These are phyloP conservation scores for Russula lepida DNA, from an alignment of 768 basidiomycete species.

Conservation along the genomic window DNA sequence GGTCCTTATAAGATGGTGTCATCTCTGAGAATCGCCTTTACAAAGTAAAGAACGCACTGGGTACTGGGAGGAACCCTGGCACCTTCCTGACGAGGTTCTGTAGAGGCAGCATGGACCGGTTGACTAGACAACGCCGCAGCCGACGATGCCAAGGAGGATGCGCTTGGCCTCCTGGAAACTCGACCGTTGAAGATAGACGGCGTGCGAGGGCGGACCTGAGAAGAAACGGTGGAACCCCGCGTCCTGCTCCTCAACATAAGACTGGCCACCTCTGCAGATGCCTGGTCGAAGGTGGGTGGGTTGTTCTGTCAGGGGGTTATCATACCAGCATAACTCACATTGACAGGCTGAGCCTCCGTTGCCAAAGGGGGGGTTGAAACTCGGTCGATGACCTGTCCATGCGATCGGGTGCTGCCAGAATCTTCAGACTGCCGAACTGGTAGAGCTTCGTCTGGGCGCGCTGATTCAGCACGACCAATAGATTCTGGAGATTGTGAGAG, in stretches of 20 bases:
- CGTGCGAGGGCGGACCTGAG: slow-evolving; percentile 17
- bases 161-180: slow-evolving; percentile 15
- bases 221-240: slow-evolving; percentile 19
- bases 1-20: neutral
- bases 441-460: slow-evolving; percentile 14
- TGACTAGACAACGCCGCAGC: neutral
- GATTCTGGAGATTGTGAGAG: slow-evolving; percentile 21
- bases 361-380: neutral
- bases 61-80: neutral
- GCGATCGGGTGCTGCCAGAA: slow-evolving; percentile 10
- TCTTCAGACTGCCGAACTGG: slow-evolving; percentile 17
- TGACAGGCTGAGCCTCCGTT: neutral
- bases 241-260: slow-evolving; percentile 13
- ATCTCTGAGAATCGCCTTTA: neutral
- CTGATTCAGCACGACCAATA: slow-evolving; percentile 17
- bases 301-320: slow-evolving; percentile 7
- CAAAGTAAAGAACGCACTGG: neutral
- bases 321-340: neutral
- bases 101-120: neutral
- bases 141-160: slow-evolving; percentile 14
- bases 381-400: slow-evolving; percentile 11
- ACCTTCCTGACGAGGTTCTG: slow-evolving; percentile 7
- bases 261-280: slow-evolving; percentile 1
- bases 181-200: slow-evolving; percentile 13
- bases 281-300: neutral